Conservation (phyloP, 257 asterid genomes). For the Solanum lignicaule region DNA sequence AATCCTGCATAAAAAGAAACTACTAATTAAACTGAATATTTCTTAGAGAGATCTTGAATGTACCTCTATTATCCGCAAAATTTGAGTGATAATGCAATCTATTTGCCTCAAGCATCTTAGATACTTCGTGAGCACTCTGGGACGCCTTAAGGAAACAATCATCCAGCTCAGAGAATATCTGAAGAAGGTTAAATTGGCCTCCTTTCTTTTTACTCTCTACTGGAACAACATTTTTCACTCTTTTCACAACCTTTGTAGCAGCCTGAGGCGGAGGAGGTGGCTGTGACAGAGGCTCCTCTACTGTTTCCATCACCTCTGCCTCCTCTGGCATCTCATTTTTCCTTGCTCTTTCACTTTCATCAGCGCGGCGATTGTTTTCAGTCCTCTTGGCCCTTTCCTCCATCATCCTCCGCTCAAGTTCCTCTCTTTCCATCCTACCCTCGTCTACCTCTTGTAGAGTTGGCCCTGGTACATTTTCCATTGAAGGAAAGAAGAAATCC, state of each 20-base stretch:
- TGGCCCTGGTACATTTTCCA: slow-evolving; percentile 51
- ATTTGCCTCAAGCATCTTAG: slow-evolving; percentile 89
- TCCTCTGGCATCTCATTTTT: slow-evolving; percentile 26
- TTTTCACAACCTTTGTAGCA: slow-evolving; percentile 42
- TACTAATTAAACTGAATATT: background rate
- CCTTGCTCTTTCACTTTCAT: slow-evolving; percentile 17
- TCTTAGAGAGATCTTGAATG: background rate
- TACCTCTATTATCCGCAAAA: slow-evolving; percentile 87
- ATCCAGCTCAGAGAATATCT: slow-evolving; percentile 67
- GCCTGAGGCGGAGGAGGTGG: slow-evolving; percentile 53
- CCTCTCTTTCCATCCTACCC: slow-evolving; percentile 40
- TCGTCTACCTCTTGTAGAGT: slow-evolving; percentile 61
- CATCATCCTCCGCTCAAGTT: slow-evolving; percentile 40
- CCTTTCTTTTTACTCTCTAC: slow-evolving; percentile 50
- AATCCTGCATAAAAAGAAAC: background rate
- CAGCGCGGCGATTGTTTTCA: slow-evolving; percentile 17
- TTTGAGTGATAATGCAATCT: slow-evolving; percentile 95
- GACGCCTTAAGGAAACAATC: slow-evolving; percentile 89
- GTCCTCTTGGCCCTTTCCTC: slow-evolving; percentile 40
- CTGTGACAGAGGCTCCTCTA: slow-evolving; percentile 44
- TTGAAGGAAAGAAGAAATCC: slow-evolving; percentile 57
- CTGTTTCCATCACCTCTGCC: slow-evolving; percentile 35
- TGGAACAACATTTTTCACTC: slow-evolving; percentile 43
- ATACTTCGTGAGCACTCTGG: slow-evolving; percentile 84
- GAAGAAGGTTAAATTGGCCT: slow-evolving; percentile 33